A percentile compares a stretch with the other conserved stretches of the same genome.
Conservation (phyloP, 306 rosid species). For the Dryas alaskensis region DNA sequence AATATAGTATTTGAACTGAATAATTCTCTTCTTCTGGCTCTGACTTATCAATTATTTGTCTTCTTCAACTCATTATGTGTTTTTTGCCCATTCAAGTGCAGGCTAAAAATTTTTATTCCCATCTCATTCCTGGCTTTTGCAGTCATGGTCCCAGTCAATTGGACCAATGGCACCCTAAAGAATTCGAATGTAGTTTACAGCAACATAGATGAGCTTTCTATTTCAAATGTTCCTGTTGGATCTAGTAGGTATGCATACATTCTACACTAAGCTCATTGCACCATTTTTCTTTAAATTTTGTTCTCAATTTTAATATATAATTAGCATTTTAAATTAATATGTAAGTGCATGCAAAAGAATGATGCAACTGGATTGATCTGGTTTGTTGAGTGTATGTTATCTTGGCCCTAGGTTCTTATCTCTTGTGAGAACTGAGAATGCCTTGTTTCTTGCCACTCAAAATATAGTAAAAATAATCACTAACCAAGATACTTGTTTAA, state of each 20-base stretch:
- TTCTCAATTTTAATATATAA: background rate
- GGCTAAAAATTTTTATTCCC: conserved; percentile 90
- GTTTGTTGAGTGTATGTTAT: no score
- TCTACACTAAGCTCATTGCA: background rate
- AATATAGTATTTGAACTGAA: background rate
- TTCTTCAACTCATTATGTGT: conserved; percentile 22
- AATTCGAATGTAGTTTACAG: conserved; percentile 59
- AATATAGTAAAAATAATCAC: background rate
- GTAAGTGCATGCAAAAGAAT: background rate
- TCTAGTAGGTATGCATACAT: conserved; percentile 58
- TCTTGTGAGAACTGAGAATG: background rate
- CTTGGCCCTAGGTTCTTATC: no score
- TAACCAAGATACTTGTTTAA: background rate
- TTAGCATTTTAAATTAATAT: background rate
- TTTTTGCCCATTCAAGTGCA: conserved; percentile 42
- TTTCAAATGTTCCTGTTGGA: conserved; percentile 83
- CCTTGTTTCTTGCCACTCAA: background rate
- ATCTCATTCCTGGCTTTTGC: conserved; percentile 72
- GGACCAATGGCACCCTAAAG: conserved; percentile 81
- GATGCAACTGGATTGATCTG: no score
- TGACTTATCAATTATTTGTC: background rate
- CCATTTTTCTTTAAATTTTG: background rate
- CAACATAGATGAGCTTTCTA: conserved; percentile 83
- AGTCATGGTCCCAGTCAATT: conserved; percentile 87
- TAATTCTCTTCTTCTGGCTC: background rate